Percentiles rank a stretch among this genome's conserved stretches.
phyloP scores from a whole-genome alignment of 768 basidiomycete species.

The Scleroderma bovista region DNA sequence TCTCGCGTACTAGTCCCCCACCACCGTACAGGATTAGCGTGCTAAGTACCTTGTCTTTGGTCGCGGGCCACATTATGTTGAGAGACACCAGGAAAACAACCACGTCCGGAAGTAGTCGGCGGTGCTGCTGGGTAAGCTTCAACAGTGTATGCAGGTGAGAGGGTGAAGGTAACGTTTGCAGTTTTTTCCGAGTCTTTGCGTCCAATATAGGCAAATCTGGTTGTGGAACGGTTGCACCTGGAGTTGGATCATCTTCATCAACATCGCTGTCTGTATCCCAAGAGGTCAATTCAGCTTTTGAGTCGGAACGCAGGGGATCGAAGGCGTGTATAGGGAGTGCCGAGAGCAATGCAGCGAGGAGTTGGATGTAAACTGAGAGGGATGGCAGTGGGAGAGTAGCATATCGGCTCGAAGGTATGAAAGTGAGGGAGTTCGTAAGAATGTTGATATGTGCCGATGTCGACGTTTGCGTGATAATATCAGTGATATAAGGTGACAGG shows the following conservation, averaged over 20 bases:
- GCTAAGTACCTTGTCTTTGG: slow-evolving; percentile 53
- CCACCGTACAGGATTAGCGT: slow-evolving; percentile 46
- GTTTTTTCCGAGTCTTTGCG: slow-evolving; percentile 53
- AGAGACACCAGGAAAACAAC: slow-evolving; percentile 55
- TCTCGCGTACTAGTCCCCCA: slow-evolving; percentile 63
- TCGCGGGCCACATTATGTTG: slow-evolving; percentile 52
- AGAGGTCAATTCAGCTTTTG: slow-evolving; percentile 4
- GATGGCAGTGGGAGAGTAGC: slow-evolving; percentile 38
- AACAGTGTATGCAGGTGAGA: slow-evolving; percentile 54
- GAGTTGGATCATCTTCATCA: slow-evolving; percentile 32
- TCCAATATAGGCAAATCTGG: slow-evolving; percentile 43
- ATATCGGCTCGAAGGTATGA: slow-evolving; percentile 56
- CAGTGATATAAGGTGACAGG: slow-evolving; percentile 23
- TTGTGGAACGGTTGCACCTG: slow-evolving; percentile 30
- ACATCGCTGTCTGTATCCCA: slow-evolving; percentile 35
- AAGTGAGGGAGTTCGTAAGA: slow-evolving; percentile 64
- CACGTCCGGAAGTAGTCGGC: slow-evolving; percentile 40
- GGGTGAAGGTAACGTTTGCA: slow-evolving; percentile 50
- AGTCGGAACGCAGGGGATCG: slow-evolving; percentile 35
- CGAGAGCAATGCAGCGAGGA: slow-evolving; percentile 48
- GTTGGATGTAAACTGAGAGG: slow-evolving; percentile 47
- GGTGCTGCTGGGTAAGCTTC: slow-evolving; percentile 35
- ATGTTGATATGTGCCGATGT: slow-evolving; percentile 47
- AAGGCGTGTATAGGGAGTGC: slow-evolving; percentile 48
- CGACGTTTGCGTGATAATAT: slow-evolving; percentile 29